Base-by-base conservation (phyloP, 768 basidiomycete genomes). In the Leccinum disarticulatum region DNA sequence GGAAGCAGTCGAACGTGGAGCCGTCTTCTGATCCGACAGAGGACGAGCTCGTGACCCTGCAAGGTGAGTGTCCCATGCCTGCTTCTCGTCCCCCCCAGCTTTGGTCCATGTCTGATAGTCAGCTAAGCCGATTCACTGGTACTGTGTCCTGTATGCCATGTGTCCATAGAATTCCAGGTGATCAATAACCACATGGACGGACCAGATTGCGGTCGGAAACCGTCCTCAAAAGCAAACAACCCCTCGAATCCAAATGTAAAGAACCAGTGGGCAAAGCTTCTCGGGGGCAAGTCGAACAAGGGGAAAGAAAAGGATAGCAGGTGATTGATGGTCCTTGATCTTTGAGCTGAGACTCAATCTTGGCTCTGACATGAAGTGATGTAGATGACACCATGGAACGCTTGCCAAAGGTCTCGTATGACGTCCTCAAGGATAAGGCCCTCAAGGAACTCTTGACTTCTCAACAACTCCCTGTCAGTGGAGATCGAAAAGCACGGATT, bases 131-230 rank as follows among this genome's bases (percentile, higher is more conserved):
- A 61, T 52, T 57, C 61, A 31, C 48, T 77, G 8, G 81, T 89
- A 1, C 49, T 70, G 3, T 93, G 91, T 67, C 91, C 91, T 9
- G 59, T 90, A 54, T 93, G 91, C 63, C 63, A 70, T 15, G 75
- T 73, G 48, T 64, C 57, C 10, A 77, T 90, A 25, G 76, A 73
- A 22, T 79, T 77, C 35, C 73, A 77, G 14, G 68, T 62, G 10
- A 84, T 92, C 57, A 88, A 91, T 60, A 56, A 62, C 6, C 91
- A 93, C 67, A 80, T 93, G 59, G 90, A 92, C 60, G 66, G 70
- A 48, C 79, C 79, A 47, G 77, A 77, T 7, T 93, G 77, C 67
- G 58, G 74, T 74, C 59, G 58, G 68, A n/a, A 60, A 63, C 35
- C 56, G 54, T 22, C 43, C 48, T 50, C 66, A 54, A 57, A 62